phyloP scores from a whole-genome alignment of 2,329 filamentous ascomycete species.

The Phyllosticta ampelicida region DNA sequence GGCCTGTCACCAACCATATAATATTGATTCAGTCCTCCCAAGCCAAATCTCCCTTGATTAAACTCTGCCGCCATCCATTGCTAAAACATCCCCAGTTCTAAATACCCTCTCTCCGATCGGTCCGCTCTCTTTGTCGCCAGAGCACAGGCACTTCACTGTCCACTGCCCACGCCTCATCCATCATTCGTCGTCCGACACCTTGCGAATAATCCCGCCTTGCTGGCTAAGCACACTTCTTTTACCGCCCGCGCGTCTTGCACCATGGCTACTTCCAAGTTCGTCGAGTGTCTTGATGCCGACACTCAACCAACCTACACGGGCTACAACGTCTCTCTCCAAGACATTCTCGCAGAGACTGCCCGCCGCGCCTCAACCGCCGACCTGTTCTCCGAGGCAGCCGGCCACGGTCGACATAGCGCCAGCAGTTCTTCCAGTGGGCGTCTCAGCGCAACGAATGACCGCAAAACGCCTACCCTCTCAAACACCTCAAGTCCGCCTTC shows the following conservation, averaged over 20 bases:
- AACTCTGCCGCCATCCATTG: neutral
- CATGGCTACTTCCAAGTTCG: slow-evolving; percentile 28
- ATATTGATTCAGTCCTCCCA: neutral
- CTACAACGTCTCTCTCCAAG: slow-evolving; percentile 29
- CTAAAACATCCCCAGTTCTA: neutral
- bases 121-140: neutral
- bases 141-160: neutral
- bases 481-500: slow-evolving; percentile 2
- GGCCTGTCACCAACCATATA: neutral
- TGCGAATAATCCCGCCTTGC: neutral
- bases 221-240: neutral
- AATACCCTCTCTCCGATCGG: neutral
- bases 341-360: slow-evolving; percentile 28
- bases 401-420: neutral
- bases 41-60: neutral
- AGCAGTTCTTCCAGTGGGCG: neutral
- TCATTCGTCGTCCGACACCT: no score
- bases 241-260: slow-evolving; percentile 13
- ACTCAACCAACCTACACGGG: slow-evolving; percentile 22
- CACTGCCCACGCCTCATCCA: no score
- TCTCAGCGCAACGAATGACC: slow-evolving; percentile 3
- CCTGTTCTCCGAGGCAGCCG: neutral
- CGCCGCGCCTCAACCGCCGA: slow-evolving; percentile 17
- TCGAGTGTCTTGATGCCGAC: slow-evolving; percentile 26
- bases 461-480: slow-evolving; percentile 2